Conservation (phyloP, 1,284 basidiomycete species). For the Heterobasidion annosum region DNA sequence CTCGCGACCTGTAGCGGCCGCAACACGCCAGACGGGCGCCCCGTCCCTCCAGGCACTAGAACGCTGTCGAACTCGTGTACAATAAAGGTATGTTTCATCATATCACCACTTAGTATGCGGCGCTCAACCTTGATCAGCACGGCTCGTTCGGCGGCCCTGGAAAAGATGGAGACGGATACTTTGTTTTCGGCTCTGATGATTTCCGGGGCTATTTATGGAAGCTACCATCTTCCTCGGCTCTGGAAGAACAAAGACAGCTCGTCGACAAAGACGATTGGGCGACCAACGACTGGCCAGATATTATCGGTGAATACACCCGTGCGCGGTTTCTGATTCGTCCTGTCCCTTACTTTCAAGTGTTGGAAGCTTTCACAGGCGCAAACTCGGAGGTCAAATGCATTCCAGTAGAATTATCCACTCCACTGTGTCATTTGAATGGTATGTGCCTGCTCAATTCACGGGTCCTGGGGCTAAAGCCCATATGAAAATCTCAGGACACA, state of each 20-base stretch:
- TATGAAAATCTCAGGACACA: constrained; percentile 38
- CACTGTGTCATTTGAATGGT: constrained; percentile 50
- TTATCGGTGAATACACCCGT: constrained; percentile 25
- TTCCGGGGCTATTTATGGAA: constrained; percentile 77
- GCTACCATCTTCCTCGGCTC: constrained; percentile 39
- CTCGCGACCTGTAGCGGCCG: constrained; percentile 56
- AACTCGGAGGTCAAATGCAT: constrained; percentile 22
- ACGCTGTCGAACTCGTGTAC: constrained; percentile 68
- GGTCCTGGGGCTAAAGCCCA: too few relatives aligned
- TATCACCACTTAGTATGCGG: background rate
- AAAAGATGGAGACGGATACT: constrained; percentile 46
- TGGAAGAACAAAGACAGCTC: constrained; percentile 34
- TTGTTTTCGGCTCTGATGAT: constrained; percentile 70
- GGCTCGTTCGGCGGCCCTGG: constrained; percentile 63
- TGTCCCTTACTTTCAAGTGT: background rate
- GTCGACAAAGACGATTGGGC: constrained; percentile 36
- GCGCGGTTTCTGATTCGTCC: background rate
- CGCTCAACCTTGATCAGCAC: constrained; percentile 35
- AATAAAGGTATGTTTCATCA: constrained; percentile 47
- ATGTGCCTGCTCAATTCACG: background rate
- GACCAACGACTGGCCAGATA: constrained; percentile 16
- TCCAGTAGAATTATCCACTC: constrained; percentile 47
- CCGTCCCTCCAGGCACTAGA: constrained; percentile 31
- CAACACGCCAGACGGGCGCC: constrained; percentile 43
- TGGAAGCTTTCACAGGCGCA: constrained; percentile 1